phyloP scores from a whole-genome alignment of 257 asterid genomes.

The Lithospermum erythrorhizon region DNA sequence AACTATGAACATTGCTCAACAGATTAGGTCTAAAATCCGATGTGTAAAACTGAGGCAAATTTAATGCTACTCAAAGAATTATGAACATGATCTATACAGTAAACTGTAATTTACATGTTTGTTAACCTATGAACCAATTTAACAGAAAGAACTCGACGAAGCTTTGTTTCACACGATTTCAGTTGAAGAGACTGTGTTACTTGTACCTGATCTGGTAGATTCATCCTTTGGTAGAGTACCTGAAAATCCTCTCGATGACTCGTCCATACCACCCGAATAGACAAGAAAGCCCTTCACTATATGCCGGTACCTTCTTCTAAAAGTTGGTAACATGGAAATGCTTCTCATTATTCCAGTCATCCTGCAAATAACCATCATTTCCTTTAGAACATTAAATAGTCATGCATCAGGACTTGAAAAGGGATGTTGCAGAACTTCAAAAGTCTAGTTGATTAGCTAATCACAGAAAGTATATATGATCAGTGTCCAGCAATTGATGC shows the following conservation, averaged over 20 bases:
- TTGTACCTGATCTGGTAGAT: conserved; percentile 32
- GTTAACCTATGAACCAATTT: neutral
- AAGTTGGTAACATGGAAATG: conserved; percentile 65
- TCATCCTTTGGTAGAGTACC: conserved; percentile 30
- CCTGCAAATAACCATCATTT: conserved; percentile 30
- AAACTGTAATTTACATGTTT: neutral
- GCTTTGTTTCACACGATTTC: conserved; percentile 40
- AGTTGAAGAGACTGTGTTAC: conserved; percentile 32
- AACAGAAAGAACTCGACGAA: neutral
- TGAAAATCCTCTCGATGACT: conserved; percentile 19
- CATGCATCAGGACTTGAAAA: neutral
- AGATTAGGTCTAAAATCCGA: neutral
- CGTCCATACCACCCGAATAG: conserved; percentile 32
- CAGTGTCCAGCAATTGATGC: neutral
- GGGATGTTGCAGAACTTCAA: too few species aligned
- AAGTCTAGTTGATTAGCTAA: too few species aligned
- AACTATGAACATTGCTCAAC: too few species aligned
- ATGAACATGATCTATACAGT: neutral
- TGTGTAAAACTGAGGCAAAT: neutral
- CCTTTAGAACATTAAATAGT: neutral
- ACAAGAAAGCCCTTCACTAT: conserved; percentile 54
- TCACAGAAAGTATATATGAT: too few species aligned
- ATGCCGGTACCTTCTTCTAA: conserved; percentile 61
- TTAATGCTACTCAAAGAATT: neutral
- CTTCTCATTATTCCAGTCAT: conserved; percentile 71